Evolutionary conservation across 2,329 filamentous ascomycete species (phyloP).

Genomic region (Pseudogymnoascus sp.): DNA sequence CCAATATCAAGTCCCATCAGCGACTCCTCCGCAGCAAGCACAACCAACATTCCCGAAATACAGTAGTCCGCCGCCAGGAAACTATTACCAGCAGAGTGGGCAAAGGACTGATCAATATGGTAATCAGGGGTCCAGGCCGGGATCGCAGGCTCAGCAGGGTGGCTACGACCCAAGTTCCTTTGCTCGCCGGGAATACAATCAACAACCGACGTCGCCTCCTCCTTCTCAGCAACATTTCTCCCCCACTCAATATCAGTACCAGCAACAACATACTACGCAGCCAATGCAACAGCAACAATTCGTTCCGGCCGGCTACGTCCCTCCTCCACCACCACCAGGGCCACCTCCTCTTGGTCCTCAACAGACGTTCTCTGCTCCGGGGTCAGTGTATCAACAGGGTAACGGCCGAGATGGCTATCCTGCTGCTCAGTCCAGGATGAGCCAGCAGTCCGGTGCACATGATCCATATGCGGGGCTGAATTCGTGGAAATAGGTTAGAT

Average conservation of each 20-base stretch:
- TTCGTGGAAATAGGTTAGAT: constrained; percentile 50
- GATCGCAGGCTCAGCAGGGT: constrained; percentile 42
- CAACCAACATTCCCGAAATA: constrained; percentile 37
- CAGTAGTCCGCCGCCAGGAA: constrained; percentile 32
- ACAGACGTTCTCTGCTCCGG: constrained; percentile 39
- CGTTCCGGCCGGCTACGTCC: constrained; percentile 56
- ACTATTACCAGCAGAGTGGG: constrained; percentile 25
- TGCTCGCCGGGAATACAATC: constrained; percentile 18
- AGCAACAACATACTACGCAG: constrained; percentile 25
- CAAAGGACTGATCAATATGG: constrained; percentile 37
- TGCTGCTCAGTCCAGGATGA: constrained; percentile 23
- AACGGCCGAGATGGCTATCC: constrained; percentile 44
- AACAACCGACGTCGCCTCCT: constrained; percentile 48
- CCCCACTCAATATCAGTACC: constrained; percentile 19
- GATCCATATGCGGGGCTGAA: constrained; percentile 67
- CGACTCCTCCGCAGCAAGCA: constrained; percentile 40
- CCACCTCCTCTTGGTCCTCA: constrained; percentile 45
- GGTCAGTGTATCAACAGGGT: constrained; percentile 41
- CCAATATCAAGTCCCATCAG: constrained; percentile 52
- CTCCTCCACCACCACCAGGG: constrained; percentile 57
- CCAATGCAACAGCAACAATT: constrained; percentile 35
- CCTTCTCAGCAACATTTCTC: constrained; percentile 42
- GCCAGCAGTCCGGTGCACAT: constrained; percentile 25
- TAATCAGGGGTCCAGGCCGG: constrained; percentile 41
- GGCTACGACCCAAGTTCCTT: constrained; percentile 33